A percentile compares a stretch with the other conserved stretches of the same genome.
Evolutionary conservation across 1,139 yeast genomes (phyloP).

Genomic region (Wickerhamiella pararugosa): DNA sequence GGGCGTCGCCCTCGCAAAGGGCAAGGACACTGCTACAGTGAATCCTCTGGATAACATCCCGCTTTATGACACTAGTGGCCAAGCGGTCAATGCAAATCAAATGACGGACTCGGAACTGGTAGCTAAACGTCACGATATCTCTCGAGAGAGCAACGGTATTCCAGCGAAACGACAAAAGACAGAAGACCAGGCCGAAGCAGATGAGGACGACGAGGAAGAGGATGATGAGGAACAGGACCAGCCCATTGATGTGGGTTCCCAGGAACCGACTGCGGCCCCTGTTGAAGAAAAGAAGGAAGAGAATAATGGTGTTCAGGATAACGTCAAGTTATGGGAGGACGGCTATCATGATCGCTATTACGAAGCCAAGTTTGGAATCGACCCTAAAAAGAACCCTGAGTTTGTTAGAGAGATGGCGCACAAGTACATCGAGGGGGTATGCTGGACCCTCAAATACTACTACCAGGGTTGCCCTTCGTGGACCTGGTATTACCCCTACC

Average conservation of each 20-base stretch:
- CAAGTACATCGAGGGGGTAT: constrained; percentile 80
- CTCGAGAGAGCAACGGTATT: constrained; percentile 38
- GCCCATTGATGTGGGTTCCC: constrained; percentile 16
- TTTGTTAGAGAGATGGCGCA: constrained; percentile 48
- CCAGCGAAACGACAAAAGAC: constrained; percentile 9
- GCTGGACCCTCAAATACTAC: constrained; percentile 88
- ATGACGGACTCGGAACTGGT: constrained; percentile 63
- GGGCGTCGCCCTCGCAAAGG: constrained; percentile 9
- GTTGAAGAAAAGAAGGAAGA: not conserved
- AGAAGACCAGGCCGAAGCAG: constrained; percentile 8
- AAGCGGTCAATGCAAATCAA: constrained; percentile 49
- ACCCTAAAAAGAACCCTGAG: constrained; percentile 40
- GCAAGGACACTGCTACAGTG: constrained; percentile 60
- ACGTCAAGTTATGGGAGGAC: constrained; percentile 65
- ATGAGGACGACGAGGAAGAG: constrained; percentile 16
- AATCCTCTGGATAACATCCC: constrained; percentile 64
- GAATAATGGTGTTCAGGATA: constrained; percentile 27
- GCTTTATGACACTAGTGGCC: constrained; percentile 55
- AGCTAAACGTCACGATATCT: constrained; percentile 47
- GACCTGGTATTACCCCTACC: constrained; percentile 97
- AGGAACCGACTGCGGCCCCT: constrained; percentile 1
- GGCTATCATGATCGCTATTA: constrained; percentile 82
- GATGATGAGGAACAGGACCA: constrained; percentile 10
- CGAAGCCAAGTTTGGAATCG: constrained; percentile 50
- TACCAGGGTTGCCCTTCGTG: constrained; percentile 98